Base-by-base conservation (phyloP, 257 asterid species). In the Eucommia ulmoides region DNA sequence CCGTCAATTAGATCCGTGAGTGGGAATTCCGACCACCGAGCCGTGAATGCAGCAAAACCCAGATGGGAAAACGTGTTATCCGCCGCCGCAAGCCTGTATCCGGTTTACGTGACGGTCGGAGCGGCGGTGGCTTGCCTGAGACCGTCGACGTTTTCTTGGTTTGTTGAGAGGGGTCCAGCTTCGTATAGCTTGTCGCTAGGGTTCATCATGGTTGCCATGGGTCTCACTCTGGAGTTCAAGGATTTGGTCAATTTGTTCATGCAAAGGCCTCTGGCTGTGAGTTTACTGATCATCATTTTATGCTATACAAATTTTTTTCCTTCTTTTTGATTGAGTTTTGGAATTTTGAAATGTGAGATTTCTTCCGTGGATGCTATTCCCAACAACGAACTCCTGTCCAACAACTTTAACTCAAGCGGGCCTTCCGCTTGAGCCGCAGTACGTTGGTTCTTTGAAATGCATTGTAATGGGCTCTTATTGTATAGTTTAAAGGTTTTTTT, bases 171-270 rank as follows among this genome's bases (percentile, higher is more conserved):
- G 63, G 93, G 75, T 17, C 94, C 94, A 11, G 51, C 62, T 61
- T 80, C 94, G 0, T 87, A 87, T 42, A 87, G 83, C 64, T 65
- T 78, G n/a, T 63, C 83, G 20, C 91, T 83, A 26, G 94, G 94
- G 65, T 71, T 87, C 33, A 78, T 87, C 8, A 87, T 87, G 96
- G 55, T 87, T 65, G 78, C 79, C 8, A 87, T 87, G 96, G 96
- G 96, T 48, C 67, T 87, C 41, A 87, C 94, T 15, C 61, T 87
- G 81, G 94, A 87, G 76, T 65, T 88, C 53, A 75, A 77, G 50
- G 94, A 88, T 50, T 70, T 88, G 86, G 49, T 75, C 65, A 54
- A 64, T 52, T 63, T 53, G 59, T 53, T 53, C 59, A 53, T n/a
- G 33, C 59, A 65, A 48, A 58, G 64, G 52, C 73, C 76, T 50